A percentile compares a stretch with the other conserved stretches of the same genome.
phyloP scores from a whole-genome alignment of 306 rosid species.

The Gleditsia sinensis region DNA sequence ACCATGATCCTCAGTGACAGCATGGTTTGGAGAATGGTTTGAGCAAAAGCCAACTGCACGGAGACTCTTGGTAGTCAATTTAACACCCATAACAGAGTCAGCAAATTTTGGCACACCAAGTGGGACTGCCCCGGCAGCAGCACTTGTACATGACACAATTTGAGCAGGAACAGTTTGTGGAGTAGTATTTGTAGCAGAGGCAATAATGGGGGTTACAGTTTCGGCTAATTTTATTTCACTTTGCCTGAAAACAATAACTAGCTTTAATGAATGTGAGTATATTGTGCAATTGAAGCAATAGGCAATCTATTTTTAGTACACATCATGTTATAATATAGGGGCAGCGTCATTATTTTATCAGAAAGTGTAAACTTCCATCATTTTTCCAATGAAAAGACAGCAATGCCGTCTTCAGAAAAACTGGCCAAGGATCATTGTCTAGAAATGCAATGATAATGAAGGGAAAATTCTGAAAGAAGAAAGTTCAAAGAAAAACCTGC shows the following conservation, averaged over 20 bases:
- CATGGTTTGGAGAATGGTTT: conserved; percentile 18
- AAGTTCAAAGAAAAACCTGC: conserved; percentile 40
- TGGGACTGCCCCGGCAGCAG: neutral
- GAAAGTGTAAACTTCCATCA: neutral
- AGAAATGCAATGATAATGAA: neutral
- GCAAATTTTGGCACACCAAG: conserved; percentile 19
- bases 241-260: conserved; percentile 39
- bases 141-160: conserved; percentile 6
- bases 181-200: conserved; percentile 15
- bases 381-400: neutral
- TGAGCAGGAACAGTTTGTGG: neutral
- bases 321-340: neutral
- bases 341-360: conserved; percentile 16
- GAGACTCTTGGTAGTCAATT: conserved; percentile 2
- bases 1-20: conserved; percentile 15
- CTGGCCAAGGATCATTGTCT: neutral
- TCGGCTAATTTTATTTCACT: conserved; percentile 45
- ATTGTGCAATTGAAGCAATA: neutral
- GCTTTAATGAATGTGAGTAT: conserved; percentile 12
- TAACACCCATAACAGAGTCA: conserved; percentile 18
- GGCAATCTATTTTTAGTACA: neutral
- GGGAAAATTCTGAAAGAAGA: neutral
- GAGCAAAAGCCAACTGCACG: conserved; percentile 6
- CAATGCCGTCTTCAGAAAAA: neutral
- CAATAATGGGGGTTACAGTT: conserved; percentile 37